These are phyloP conservation scores for Stipa capillata DNA, from an alignment of 176 grass and related monocot species.

Conservation along the genomic window DNA sequence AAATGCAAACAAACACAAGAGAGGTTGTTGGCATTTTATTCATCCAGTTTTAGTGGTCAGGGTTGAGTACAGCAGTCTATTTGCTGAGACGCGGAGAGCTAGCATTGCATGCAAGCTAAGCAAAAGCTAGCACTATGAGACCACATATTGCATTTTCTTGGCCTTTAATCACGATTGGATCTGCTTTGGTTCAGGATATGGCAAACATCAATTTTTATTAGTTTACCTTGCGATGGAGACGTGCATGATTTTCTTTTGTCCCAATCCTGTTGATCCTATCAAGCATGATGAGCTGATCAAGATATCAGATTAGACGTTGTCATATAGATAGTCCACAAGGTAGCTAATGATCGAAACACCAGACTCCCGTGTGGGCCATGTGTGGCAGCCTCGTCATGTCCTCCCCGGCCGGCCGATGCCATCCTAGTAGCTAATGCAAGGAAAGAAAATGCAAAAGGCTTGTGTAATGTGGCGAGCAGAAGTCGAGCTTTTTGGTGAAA, in stretches of 20 bases:
- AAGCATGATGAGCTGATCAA: neutral
- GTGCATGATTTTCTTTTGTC: neutral
- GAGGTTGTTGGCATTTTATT: neutral
- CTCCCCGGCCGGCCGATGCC: neutral
- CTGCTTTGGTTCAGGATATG: conserved; percentile 9
- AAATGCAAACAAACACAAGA: neutral
- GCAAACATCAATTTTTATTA: neutral
- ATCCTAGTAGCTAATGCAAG: neutral
- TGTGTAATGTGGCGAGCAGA: conserved; percentile 3
- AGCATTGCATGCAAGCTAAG: neutral
- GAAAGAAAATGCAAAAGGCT: neutral
- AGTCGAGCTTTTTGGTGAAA: neutral
- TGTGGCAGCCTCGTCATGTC: neutral
- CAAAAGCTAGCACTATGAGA: neutral
- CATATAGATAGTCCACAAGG: neutral
- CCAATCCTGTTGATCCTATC: neutral
- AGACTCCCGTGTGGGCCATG: neutral
- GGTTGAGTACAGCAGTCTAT: neutral
- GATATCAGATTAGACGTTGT: neutral
- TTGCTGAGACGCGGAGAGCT: neutral
- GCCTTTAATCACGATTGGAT: neutral
- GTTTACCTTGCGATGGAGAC: neutral
- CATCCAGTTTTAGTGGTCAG: no score
- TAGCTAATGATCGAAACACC: neutral
- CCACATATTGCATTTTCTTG: neutral